Evolutionary conservation across 2,329 filamentous ascomycete genomes (phyloP), one percentile per base, ranked within the genome.

Genomic region (Neofusicoccum laricinum): DNA sequence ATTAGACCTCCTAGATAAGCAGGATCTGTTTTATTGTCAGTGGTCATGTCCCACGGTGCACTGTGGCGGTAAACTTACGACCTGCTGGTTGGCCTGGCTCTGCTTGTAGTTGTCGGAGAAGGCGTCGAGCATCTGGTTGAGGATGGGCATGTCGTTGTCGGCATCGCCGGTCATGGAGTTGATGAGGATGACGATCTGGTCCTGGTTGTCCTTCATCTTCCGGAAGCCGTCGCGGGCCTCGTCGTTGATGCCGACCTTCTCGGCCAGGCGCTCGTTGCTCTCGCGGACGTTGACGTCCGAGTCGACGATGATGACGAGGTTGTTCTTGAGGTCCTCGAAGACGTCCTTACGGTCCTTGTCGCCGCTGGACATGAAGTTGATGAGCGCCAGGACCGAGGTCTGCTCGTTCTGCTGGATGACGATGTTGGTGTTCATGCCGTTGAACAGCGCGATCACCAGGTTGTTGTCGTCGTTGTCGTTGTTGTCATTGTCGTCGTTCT

Each of bases 1-100:
- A 38, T 15, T 38, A 38, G 36, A 3, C 10, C 11, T 38, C 11
- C 36, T 38, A 38, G 14, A 3, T 8, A 38, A 38, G 36, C 36
- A 38, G 14, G 36, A 38, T 15, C 36, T 38, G 14, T 38, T 5
- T 1, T 11, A 15, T 15, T 12, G 36, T 38, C 36, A 38, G 36
- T 12, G 4, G 11, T 38, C 36, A 2, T 11, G 10, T 38, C 36
- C 10, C 14, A 38, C 2, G 14, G 14, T 15, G 3, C 36, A 38
- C 4, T 11, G 36, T 12, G 11, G 34, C 11, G 10, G 14, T 38
- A 8, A n/a, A 48, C 55, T 46, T 32, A 59, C 55, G 17, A 45
- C 34, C 40, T 59, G 55, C 32, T 59, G 55, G 32, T 59, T 59
- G 25, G 17, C 40, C 55, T 46, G 55, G 55, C 46, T 59, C 55